Evolutionary conservation across 208 protist genomes (phyloP), one percentile per base, ranked within the genome.

Genomic region (Lotmaria passim): DNA sequence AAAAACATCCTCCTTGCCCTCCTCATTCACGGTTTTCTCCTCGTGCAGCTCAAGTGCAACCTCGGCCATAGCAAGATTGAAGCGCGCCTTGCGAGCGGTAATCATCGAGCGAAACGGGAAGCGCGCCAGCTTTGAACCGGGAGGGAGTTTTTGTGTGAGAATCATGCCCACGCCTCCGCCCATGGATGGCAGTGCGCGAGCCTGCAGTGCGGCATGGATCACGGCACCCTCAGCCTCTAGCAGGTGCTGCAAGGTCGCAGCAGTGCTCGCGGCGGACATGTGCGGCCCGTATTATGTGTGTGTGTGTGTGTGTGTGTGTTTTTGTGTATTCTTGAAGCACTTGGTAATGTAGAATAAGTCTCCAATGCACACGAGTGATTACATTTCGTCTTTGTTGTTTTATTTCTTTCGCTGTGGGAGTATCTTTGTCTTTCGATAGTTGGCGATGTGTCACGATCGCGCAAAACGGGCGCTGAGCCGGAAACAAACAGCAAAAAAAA

Each of bases 161-260:
- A 90, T 64, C 28, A 95, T 75, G 10, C 93, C 93, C 48, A 93
- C 81, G 28, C 93, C 93, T 23, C 93, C 93, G 28, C 93, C 93
- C 93, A 97, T 97, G 11, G 64, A 71, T 26, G 82, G 73, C 47
- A 97, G 71, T 8, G 78, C 55, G 39, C 55, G 28, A 0, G 88
- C 81, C n/a, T 61, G 60, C 39, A 97, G 70, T 1, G 44, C 48
- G 10, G 75, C 38, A 64, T 85, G 90, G 53, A 85, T 88, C 24
- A 63, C 41, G 21, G 79, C 79, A 17, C 89, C 89, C 51, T 94
- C 88, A 48, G 78, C 83, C 78, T 83, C 79, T 19, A 96, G 75
- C 55, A 91, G 36, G 17, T 52, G 71, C 39, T 82, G 87, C 38
- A 96, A 63, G 34, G 55, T 34, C 0, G 34, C 21, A 12, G 81